Evolutionary conservation across 2,329 filamentous ascomycete genomes (phyloP).

Genomic region (Pyrenochaeta sp.): DNA sequence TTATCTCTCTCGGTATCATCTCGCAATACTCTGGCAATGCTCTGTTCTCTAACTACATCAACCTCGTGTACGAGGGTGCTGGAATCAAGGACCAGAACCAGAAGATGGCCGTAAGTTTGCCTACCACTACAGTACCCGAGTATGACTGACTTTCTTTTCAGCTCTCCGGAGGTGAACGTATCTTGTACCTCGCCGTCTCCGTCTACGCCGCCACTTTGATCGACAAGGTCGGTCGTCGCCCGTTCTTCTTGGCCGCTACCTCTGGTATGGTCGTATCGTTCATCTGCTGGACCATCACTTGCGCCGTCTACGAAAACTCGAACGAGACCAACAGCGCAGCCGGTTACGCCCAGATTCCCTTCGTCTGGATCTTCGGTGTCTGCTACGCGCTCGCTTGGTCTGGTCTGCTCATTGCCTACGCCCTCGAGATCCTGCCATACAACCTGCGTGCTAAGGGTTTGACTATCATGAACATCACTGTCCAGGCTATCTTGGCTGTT

Average conservation of each 20-base stretch:
- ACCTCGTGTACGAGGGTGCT: conserved; percentile 67
- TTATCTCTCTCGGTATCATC: conserved; percentile 71
- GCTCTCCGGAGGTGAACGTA: conserved; percentile 61
- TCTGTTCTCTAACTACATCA: conserved; percentile 72
- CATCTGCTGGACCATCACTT: conserved; percentile 50
- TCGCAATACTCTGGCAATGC: conserved; percentile 74
- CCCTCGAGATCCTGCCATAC: conserved; percentile 60
- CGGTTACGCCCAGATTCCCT: conserved; percentile 58
- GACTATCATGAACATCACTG: conserved; percentile 67
- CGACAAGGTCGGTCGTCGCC: conserved; percentile 64
- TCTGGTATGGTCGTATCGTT: conserved; percentile 47
- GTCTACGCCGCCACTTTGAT: conserved; percentile 64
- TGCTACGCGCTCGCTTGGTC: conserved; percentile 67
- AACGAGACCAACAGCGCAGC: conserved; percentile 45
- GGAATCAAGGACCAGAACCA: conserved; percentile 61
- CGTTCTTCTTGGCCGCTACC: conserved; percentile 61
- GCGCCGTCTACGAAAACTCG: conserved; percentile 34
- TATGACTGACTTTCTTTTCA: conserved; percentile 9
- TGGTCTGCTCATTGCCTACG: conserved; percentile 64
- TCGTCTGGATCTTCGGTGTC: conserved; percentile 61
- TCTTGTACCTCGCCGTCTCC: conserved; percentile 66
- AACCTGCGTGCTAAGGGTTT: conserved; percentile 60
- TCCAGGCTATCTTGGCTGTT: conserved; percentile 70
- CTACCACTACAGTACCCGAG: no score
- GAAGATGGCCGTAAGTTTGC: conserved; percentile 51